Evolutionary conservation across 2,329 filamentous ascomycete species (phyloP).

Genomic region (Paecilomyces variotii): DNA sequence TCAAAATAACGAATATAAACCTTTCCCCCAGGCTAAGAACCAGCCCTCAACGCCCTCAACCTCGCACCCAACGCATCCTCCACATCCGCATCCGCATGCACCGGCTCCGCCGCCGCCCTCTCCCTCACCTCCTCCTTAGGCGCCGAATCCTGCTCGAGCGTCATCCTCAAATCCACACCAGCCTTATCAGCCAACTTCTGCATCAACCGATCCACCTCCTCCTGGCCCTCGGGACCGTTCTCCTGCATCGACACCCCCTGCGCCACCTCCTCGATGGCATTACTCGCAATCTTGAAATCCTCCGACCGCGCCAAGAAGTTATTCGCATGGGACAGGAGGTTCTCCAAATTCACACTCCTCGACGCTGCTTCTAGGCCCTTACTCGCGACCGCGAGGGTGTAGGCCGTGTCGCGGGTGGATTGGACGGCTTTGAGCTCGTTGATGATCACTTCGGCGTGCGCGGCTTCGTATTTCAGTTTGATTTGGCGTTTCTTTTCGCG

Average conservation of each 20-base stretch:
- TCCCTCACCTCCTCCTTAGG: slow-evolving; percentile 36
- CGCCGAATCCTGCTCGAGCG: slow-evolving; percentile 29
- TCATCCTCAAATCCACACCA: slow-evolving; percentile 34
- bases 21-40: too few species aligned
- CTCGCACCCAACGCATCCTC: slow-evolving; percentile 36
- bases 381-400: slow-evolving; percentile 37
- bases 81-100: slow-evolving; percentile 28
- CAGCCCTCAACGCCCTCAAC: slow-evolving; percentile 32
- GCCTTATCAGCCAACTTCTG: slow-evolving; percentile 38
- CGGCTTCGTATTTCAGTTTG: slow-evolving; percentile 37
- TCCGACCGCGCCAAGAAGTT: slow-evolving; percentile 34
- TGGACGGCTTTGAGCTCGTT: slow-evolving; percentile 42
- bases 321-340: slow-evolving; percentile 34
- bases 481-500: slow-evolving; percentile 41
- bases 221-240: slow-evolving; percentile 36
- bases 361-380: slow-evolving; percentile 38
- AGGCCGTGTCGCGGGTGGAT: slow-evolving; percentile 39
- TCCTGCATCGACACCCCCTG: slow-evolving; percentile 36
- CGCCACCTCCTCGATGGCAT: slow-evolving; percentile 34
- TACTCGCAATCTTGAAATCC: slow-evolving; percentile 37
- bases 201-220: slow-evolving; percentile 36
- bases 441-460: slow-evolving; percentile 42
- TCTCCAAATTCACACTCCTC: slow-evolving; percentile 39
- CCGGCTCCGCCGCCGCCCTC: slow-evolving; percentile 11
- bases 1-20: too few species aligned